Percentiles rank a stretch among this genome's conserved stretches.
phyloP scores from a whole-genome alignment of 805 yeast genomes.

The Ogataea trehaloabstinens region DNA sequence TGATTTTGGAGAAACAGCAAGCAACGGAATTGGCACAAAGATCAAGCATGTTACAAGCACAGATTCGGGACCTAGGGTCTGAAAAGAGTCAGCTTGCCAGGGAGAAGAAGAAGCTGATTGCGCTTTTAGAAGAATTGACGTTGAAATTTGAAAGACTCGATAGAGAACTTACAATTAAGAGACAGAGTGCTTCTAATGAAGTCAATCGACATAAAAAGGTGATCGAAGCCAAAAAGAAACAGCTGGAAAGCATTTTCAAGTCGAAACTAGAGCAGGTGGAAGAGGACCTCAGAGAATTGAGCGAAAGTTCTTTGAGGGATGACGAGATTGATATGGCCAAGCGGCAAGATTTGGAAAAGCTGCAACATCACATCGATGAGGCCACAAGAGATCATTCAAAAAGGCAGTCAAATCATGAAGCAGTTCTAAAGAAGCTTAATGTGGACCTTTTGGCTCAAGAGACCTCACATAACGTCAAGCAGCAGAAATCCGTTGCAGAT shows the following conservation, averaged over 20 bases:
- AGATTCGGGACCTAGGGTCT: constrained; percentile 19
- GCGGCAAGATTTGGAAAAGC: constrained; percentile 23
- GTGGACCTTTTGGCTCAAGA: constrained; percentile 4
- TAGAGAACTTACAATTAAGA: constrained; percentile 17
- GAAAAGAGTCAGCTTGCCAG: constrained; percentile 20
- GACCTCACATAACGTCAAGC: no score
- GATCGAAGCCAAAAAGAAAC: constrained; percentile 34
- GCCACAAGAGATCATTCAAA: constrained; percentile 24
- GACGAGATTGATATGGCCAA: constrained; percentile 30
- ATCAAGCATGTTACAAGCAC: constrained; percentile 12
- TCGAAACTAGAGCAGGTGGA: constrained; percentile 21
- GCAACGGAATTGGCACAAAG: constrained; percentile 14
- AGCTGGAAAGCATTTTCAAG: constrained; percentile 17
- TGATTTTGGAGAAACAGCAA: constrained; percentile 23
- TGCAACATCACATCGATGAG: constrained; percentile 28
- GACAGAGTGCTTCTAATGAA: constrained; percentile 18
- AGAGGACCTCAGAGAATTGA: constrained; percentile 16
- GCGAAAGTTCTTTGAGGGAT: constrained; percentile 27
- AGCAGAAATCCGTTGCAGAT: constrained; percentile 10
- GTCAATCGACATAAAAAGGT: constrained; percentile 27
- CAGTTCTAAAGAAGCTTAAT: constrained; percentile 7
- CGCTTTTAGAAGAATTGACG: constrained; percentile 14
- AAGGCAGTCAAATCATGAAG: constrained; percentile 6
- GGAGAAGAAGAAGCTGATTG: constrained; percentile 18
- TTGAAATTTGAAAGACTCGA: constrained; percentile 18